Evolutionary conservation across 352 stramenopile genomes (phyloP).

Genomic region (Globisporangium mamillatum): DNA sequence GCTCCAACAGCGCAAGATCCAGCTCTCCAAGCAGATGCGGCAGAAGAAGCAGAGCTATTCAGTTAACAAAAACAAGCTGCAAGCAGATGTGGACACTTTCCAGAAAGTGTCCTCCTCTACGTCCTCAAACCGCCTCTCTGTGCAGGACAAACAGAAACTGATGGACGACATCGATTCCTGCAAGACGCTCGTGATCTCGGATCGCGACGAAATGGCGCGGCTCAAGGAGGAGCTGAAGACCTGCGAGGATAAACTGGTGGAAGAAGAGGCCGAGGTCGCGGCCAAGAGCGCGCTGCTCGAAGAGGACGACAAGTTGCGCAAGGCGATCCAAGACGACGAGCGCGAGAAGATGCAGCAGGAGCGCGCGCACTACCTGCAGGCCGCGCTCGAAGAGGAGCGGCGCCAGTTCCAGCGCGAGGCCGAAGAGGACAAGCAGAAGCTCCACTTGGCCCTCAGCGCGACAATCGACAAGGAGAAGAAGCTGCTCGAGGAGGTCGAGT

Average conservation of each 20-base stretch:
- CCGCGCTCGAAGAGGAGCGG: constrained; percentile 63
- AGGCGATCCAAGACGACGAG: constrained; percentile 78
- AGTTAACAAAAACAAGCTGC: constrained; percentile 65
- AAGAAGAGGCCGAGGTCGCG: constrained; percentile 70
- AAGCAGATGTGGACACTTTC: constrained; percentile 76
- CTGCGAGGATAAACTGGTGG: constrained; percentile 63
- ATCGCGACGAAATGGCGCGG: constrained; percentile 52
- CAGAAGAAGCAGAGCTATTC: constrained; percentile 73
- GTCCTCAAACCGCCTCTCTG: constrained; percentile 24
- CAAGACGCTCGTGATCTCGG: constrained; percentile 53
- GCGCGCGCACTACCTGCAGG: constrained; percentile 54
- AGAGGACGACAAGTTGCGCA: constrained; percentile 72
- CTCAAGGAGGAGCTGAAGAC: constrained; percentile 63
- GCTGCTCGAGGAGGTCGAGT: constrained; percentile 68
- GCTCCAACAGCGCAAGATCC: constrained; percentile 80
- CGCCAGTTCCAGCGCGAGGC: constrained; percentile 50
- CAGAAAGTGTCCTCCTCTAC: constrained; percentile 31
- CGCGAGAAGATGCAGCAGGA: constrained; percentile 81
- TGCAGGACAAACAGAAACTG: constrained; percentile 46
- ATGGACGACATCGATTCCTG: constrained; percentile 62
- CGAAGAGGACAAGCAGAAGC: constrained; percentile 54
- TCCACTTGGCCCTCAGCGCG: constrained; percentile 41
- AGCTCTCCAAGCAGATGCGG: constrained; percentile 71
- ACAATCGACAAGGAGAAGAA: constrained; percentile 81
- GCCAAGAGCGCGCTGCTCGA: constrained; percentile 72